These are phyloP conservation scores for Rubia tinctorum DNA, from an alignment of 305 asterid genomes.

Conservation along the genomic window DNA sequence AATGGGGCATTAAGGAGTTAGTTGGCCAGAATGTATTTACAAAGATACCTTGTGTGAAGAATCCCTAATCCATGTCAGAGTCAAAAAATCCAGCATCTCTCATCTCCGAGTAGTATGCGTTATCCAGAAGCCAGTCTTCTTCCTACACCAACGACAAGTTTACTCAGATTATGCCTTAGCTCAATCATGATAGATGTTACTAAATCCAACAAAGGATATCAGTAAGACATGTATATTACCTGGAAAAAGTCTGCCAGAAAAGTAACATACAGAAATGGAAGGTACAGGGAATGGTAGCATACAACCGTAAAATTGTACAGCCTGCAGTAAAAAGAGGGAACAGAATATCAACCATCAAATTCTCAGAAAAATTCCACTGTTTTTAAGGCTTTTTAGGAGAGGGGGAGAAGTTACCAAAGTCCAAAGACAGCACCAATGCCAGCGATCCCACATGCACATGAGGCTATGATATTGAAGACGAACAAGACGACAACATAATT, in stretches of 20 bases:
- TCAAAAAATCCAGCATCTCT: conserved; percentile 46
- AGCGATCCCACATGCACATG: conserved; percentile 32
- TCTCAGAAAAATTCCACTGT: background rate
- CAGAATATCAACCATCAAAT: conserved; percentile 1
- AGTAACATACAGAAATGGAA: conserved; percentile 36
- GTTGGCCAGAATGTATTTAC: background rate
- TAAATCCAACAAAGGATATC: background rate
- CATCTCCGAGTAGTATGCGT: conserved; percentile 43
- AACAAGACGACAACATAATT: conserved; percentile 36
- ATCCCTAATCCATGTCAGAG: conserved; percentile 32
- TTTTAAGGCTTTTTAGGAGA: background rate
- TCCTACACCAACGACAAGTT: conserved; percentile 18
- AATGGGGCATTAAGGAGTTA: background rate
- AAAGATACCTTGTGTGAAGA: background rate
- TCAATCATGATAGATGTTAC: background rate
- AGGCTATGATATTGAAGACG: conserved; percentile 24
- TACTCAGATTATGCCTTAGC: background rate
- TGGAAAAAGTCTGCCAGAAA: conserved; percentile 42
- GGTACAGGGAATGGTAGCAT: conserved; percentile 39
- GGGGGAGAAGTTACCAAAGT: conserved; percentile 23
- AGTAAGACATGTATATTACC: conserved; percentile 15
- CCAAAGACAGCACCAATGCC: conserved; percentile 35
- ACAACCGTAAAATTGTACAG: conserved; percentile 25
- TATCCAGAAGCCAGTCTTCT: conserved; percentile 36
- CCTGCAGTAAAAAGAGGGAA: conserved; percentile 20